A percentile compares a stretch with the other conserved stretches of the same genome.
These are phyloP conservation scores for Setomelanomma holmii DNA, from an alignment of 2,329 filamentous ascomycete species.

Conservation along the genomic window DNA sequence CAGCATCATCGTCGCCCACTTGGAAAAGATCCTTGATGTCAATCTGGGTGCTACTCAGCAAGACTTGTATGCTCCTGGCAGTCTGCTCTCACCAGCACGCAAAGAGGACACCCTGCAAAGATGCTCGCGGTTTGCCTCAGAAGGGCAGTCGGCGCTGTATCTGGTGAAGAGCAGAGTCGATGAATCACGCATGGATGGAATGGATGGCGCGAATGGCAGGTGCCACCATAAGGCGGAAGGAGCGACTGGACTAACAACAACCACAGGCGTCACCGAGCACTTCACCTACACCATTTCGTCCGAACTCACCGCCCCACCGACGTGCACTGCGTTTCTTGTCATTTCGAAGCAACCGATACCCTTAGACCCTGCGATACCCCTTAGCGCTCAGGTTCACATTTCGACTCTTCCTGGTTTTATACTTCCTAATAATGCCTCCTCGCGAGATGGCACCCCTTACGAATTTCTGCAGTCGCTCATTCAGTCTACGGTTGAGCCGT, in stretches of 20 bases:
- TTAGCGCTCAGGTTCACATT: constrained; percentile 89
- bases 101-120: constrained; percentile 82
- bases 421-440: constrained; percentile 70
- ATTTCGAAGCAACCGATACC: constrained; percentile 89
- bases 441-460: constrained; percentile 83
- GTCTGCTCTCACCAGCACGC: constrained; percentile 76
- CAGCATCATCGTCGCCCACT: constrained; percentile 57
- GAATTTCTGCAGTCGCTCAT: constrained; percentile 92
- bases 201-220: constrained; percentile 43
- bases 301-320: constrained; percentile 79
- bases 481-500: constrained; percentile 89
- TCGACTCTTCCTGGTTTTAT: constrained; percentile 88
- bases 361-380: constrained; percentile 81
- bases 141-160: constrained; percentile 87
- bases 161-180: constrained; percentile 81
- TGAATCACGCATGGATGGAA: constrained; percentile 45
- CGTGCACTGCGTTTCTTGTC: constrained; percentile 85
- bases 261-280: constrained; percentile 49
- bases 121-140: constrained; percentile 87
- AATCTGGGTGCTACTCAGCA: constrained; percentile 63
- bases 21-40: constrained; percentile 56
- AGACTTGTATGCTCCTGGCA: constrained; percentile 82
- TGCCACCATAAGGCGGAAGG: constrained; percentile 11
- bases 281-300: constrained; percentile 82
- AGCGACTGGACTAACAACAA: constrained; percentile 44